Evolutionary conservation across 2,329 filamentous ascomycete species (phyloP).

Genomic region (Pseudopithomyces chartarum): DNA sequence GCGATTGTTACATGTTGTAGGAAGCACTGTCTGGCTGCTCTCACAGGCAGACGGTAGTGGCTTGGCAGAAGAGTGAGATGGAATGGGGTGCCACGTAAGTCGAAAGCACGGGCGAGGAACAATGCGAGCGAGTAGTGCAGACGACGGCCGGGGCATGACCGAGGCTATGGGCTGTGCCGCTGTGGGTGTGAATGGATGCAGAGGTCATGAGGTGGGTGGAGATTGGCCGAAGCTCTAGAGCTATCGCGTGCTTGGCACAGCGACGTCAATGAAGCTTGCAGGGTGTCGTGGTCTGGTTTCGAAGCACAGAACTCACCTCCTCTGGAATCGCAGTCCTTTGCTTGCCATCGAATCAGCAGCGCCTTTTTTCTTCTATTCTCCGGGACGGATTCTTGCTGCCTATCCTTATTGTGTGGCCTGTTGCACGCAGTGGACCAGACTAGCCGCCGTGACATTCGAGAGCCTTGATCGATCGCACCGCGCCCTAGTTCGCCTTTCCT

Average conservation of each 20-base stretch:
- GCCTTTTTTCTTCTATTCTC: background rate
- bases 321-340: background rate
- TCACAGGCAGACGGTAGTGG: no score
- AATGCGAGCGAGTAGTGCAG: background rate
- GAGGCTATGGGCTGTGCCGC: background rate
- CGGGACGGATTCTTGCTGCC: slow-evolving; percentile 5
- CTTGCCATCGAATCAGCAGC: background rate
- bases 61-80: no score
- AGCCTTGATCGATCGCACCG: slow-evolving; percentile 16
- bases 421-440: background rate
- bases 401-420: slow-evolving; percentile 14
- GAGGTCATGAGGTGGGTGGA: background rate
- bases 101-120: background rate
- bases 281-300: background rate
- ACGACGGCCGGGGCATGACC: background rate
- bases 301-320: background rate
- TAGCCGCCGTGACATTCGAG: slow-evolving; percentile 3
- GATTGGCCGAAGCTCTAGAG: slow-evolving; percentile 5
- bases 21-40: no score
- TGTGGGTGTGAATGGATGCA: no score
- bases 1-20: no score
- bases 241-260: slow-evolving; percentile 6
- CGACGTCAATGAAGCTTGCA: slow-evolving; percentile 5
- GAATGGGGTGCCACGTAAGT: no score
- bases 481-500: slow-evolving; percentile 13